These are phyloP conservation scores for Umbelopsis isabellina DNA, from an alignment of 192 early-diverging fungal species.

Conservation along the genomic window DNA sequence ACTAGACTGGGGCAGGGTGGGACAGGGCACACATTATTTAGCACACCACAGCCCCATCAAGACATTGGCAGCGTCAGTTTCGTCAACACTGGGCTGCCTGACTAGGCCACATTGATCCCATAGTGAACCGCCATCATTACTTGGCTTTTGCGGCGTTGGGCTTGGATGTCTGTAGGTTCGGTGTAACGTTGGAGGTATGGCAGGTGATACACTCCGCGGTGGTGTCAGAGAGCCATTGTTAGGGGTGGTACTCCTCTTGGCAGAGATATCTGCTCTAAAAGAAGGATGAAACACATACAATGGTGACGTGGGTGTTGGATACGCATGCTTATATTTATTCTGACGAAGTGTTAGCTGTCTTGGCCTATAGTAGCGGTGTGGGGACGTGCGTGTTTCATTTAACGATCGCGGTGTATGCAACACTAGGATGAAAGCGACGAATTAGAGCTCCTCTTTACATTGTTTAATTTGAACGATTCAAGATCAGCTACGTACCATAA, in stretches of 20 bases:
- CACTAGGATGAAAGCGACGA: not conserved
- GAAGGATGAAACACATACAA: not conserved
- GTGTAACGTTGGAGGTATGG: not conserved
- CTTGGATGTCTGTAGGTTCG: not conserved
- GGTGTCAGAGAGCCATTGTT: slow-evolving; percentile 10
- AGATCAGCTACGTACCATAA: slow-evolving; percentile 7
- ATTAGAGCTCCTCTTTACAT: not conserved
- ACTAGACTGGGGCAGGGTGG: too few species aligned
- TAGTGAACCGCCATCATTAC: not conserved
- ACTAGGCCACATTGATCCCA: slow-evolving; percentile 15
- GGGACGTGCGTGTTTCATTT: not conserved
- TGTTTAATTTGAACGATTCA: not conserved
- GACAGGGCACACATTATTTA: not conserved
- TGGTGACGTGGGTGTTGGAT: slow-evolving; percentile 2
- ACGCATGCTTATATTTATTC: not conserved
- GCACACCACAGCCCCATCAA: slow-evolving; percentile 18
- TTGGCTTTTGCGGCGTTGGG: slow-evolving; percentile 16
- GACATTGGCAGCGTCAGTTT: slow-evolving; percentile 9
- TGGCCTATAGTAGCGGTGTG: slow-evolving; percentile 6
- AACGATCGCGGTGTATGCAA: not conserved
- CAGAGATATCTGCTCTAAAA: not conserved
- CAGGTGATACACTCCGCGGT: slow-evolving; percentile 13
- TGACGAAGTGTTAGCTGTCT: not conserved
- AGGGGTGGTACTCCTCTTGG: slow-evolving; percentile 13
- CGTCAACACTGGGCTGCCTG: slow-evolving; percentile 4